Evolutionary conservation across 1,284 basidiomycete species (phyloP).

Genomic region (Nidula niveotomentosa): DNA sequence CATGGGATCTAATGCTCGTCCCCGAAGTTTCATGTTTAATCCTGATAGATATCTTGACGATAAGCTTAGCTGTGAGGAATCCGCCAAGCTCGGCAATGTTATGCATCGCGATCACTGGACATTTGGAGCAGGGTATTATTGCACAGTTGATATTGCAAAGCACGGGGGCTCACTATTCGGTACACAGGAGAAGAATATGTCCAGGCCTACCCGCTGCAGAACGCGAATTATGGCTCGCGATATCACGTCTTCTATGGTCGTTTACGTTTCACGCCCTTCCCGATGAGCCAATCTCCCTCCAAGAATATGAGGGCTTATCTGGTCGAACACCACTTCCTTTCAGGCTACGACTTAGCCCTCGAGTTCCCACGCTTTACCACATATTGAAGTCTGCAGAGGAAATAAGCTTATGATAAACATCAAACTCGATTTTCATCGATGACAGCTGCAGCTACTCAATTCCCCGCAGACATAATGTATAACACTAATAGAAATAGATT

Average conservation of each 20-base stretch:
- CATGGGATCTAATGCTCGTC: constrained; percentile 13
- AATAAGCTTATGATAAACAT: neutral
- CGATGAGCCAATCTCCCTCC: constrained; percentile 28
- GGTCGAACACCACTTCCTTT: constrained; percentile 30
- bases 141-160: too few species aligned
- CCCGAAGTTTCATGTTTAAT: constrained; percentile 21
- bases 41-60: constrained; percentile 2
- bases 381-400: constrained; percentile 5
- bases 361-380: constrained; percentile 9
- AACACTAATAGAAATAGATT: too few species aligned
- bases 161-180: too few species aligned
- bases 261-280: constrained; percentile 23
- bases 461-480: too few species aligned
- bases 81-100: constrained; percentile 34
- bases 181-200: constrained; percentile 11
- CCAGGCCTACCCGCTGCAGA: constrained; percentile 30
- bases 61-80: constrained; percentile 25
- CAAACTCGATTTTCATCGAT: too few species aligned
- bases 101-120: constrained; percentile 42
- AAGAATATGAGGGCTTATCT: constrained; percentile 33
- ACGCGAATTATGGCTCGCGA: constrained; percentile 28
- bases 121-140: neutral
- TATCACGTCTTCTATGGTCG: constrained; percentile 30
- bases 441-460: too few species aligned
- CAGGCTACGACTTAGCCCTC: constrained; percentile 18